phyloP scores from a whole-genome alignment of 108 stramenopile species.

The Heterococcus sp. region DNA sequence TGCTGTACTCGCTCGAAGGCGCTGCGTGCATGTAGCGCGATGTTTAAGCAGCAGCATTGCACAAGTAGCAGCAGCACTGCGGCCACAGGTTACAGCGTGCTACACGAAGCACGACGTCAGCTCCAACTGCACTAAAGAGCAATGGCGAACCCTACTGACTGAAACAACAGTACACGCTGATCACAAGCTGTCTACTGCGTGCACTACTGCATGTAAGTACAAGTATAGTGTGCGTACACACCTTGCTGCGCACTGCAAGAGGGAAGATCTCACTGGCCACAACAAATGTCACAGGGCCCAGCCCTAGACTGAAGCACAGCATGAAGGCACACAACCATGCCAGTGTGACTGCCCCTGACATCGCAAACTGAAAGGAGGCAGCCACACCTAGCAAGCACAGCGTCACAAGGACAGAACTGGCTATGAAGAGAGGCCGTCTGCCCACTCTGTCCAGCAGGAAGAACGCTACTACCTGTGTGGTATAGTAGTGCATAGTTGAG shows the following conservation, averaged over 20 bases:
- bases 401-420: constrained; percentile 19
- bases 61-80: no score
- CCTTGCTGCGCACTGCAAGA: constrained; percentile 41
- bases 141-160: no score
- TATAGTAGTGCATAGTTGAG: no score
- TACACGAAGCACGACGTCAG: no score
- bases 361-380: neutral
- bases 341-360: constrained; percentile 2
- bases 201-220: no score
- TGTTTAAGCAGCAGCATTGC: no score
- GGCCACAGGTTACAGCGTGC: no score
- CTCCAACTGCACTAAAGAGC: no score
- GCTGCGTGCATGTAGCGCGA: no score
- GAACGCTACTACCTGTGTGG: constrained; percentile 28
- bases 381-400: constrained; percentile 25
- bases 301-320: constrained; percentile 46
- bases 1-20: no score
- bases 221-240: neutral
- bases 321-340: constrained; percentile 51
- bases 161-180: no score
- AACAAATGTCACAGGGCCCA: constrained; percentile 53
- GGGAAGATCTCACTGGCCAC: constrained; percentile 55
- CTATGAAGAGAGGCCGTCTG: constrained; percentile 26
- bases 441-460: constrained; percentile 41
- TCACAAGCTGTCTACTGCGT: no score